Conservation (phyloP, 352 stramenopile genomes). For the Pythium phragmiticola region DNA sequence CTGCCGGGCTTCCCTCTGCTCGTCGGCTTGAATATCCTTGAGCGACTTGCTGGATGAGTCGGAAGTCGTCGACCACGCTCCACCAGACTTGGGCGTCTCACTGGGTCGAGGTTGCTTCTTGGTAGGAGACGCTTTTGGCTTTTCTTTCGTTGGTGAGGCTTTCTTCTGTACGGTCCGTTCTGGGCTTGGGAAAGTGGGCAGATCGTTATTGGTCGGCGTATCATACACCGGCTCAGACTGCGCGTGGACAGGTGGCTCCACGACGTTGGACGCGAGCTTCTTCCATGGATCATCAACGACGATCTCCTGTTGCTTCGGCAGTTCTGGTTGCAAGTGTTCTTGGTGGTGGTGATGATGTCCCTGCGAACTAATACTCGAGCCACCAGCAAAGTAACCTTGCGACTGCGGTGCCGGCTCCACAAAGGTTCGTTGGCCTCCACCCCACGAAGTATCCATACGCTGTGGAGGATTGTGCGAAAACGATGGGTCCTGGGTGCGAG, state of each 20-base stretch:
- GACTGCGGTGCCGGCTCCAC: constrained; percentile 5
- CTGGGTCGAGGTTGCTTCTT: constrained; percentile 35
- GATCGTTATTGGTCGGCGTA: neutral
- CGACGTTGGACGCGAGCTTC: constrained; percentile 1
- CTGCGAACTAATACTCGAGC: neutral
- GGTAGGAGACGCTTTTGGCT: constrained; percentile 20
- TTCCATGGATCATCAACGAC: constrained; percentile 17
- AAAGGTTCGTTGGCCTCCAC: constrained; percentile 3
- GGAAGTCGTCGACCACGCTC: constrained; percentile 39
- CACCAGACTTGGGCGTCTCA: constrained; percentile 28
- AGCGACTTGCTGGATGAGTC: constrained; percentile 43
- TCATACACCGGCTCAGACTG: neutral
- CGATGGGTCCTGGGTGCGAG: constrained; percentile 13
- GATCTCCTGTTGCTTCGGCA: constrained; percentile 9
- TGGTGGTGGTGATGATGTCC: constrained; percentile 4
- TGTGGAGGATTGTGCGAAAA: constrained; percentile 12
- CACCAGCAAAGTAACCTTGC: constrained; percentile 13
- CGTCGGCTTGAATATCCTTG: constrained; percentile 83
- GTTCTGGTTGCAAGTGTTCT: constrained; percentile 2
- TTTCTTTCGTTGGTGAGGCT: constrained; percentile 29
- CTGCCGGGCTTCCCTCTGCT: constrained; percentile 66
- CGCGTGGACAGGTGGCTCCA: neutral
- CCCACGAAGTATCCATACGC: constrained; percentile 22
- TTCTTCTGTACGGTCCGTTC: constrained; percentile 23
- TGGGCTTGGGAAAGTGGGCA: constrained; percentile 15